Evolutionary conservation across 352 stramenopile genomes (phyloP), one percentile per base, ranked within the genome.

Genomic region (Phytopythium montanum): DNA sequence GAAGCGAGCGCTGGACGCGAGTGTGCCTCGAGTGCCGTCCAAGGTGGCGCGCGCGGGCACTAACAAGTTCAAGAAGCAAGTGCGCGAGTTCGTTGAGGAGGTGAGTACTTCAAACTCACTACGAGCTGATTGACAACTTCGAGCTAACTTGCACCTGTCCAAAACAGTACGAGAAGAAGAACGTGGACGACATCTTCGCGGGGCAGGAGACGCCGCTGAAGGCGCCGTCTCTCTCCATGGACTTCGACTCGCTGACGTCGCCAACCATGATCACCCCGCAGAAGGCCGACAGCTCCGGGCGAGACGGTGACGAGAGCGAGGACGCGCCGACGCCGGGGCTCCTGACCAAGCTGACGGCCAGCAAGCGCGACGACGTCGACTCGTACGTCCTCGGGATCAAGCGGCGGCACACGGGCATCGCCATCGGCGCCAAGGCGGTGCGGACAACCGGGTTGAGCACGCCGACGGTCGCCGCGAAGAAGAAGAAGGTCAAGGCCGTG

Each of bases 61-160:
- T 21, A 92, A 91, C 41, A 70, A 81, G 51, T 92, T 90, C 59
- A 92, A 92, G 63, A 90, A 92, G 49, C 83, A 92, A 81, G 83
- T 92, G 48, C 83, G 83, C 33, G 63, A 88, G 51, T 92, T 92
- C 56, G 77, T 92, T 2, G 65, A 85, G 59, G 63, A 79, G 61
- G 71, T 76, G 54, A 8, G 45, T 36, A 16, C 45, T 5, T 1
- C n/a, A 9, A 31, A 8, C 23, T 29, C n/a, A n/a, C n/a, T n/a
- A n/a, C n/a, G n/a, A n/a, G n/a, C n/a, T n/a, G n/a, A n/a, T n/a
- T 38, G 26, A 13, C 10, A 9, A 39, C 19, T 3, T 12, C 19
- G 28, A 41, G 4, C 48, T 41, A n/a, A 39, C 18, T 29, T 18
- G 10, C 23, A 6, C 49, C 7, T 39, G 26, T 14, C 21, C 25